Evolutionary conservation across 2,329 filamentous ascomycete genomes (phyloP), one percentile per base, ranked within the genome.

Genomic region (Bisporella sp.): DNA sequence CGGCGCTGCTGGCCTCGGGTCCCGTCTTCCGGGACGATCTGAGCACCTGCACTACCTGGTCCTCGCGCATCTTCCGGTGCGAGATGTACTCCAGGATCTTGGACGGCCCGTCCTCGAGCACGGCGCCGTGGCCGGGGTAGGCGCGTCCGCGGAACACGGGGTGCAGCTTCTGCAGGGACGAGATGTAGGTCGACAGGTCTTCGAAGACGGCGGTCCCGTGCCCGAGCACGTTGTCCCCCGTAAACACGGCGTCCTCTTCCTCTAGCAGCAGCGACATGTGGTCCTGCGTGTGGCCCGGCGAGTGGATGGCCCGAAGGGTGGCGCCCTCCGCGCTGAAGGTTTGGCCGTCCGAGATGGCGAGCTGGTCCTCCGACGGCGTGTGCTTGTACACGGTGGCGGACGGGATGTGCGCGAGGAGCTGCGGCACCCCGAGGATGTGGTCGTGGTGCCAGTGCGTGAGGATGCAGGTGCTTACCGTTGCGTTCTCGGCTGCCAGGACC

Each of bases 401-500:
- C 0, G 87, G 85, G n/a, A 75, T 87, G 29, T 85, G 64, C 11
- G 70, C 67, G 13, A 83, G 71, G 1, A 96, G 72, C 60, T 95
- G 82, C 3, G 71, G 65, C 29, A 96, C 78, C 6, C 93, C 93
- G 29, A 83, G 80, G 5, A 84, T 77, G 64, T 99, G 93, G 64
- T 99, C 93, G 41, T 73, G 78, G 64, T 99, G 93, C 89, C 91
- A 95, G 67, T 99, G 93, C 0, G 91, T 95, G 45, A 99, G 74
- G 28, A 99, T 73, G 0, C 84, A 82, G 13, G 75, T 72, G n/a
- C 80, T 73, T 29, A 97, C 73, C 0, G 73, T 78, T 21, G 85
- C 85, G 29, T 82, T 76, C 65, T 95, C 87, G 29, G 80, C 70
- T 5, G 73, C 67, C 3, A 97, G 75, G 0, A 84, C 79, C 4